Evolutionary conservation across 495 filamentous ascomycete species (phyloP), one percentile per base, ranked within the genome.

Genomic region (Endocarpon pusillum): DNA sequence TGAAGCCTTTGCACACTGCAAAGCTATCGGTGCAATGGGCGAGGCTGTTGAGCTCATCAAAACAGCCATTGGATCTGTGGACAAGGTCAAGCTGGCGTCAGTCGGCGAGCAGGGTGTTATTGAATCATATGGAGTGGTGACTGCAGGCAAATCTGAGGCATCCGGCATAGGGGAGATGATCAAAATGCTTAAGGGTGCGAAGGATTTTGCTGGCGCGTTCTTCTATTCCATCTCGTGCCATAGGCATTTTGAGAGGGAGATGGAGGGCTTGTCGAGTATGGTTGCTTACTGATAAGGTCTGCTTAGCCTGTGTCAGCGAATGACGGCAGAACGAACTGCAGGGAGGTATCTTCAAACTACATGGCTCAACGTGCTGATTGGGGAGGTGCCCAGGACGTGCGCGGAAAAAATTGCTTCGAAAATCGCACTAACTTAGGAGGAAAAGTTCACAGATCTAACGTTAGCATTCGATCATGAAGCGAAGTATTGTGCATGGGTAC

Each of bases 1-100:
- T 37, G 81, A 91, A 53, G 74, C 81, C 0, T 91, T 85, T 46
- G 73, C 81, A 2, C 73, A 86, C 40, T 55, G 86, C 34, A 82
- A 91, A 61, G 52, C 79, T 19, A 76, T 94, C 43, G 75, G 77
- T 23, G 75, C 78, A 21, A 69, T 73, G 0, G 73, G 80, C 17
- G 76, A 85, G 45, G 74, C 63, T 2, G 78, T 81, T 0, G 48
- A 67, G 2, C 57, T 91, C 15, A 69, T 86, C 12, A 44, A 64
- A 33, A 52, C 57, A 25, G 69, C 67, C 0, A 58, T 78, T 21
- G 35, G 48, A n/a, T 61, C 57, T 1, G 51, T 86, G 19, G 57
- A 71, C 3, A 60, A 64, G 4, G 52, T 79, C 29, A 30, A 41
- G 0, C 61, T 73, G 44, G 60, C 61, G 32, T 41, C 37, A 17